Evolutionary conservation across 768 basidiomycete genomes (phyloP), one percentile per base, ranked within the genome.

Genomic region (Termitomyces sp.): DNA sequence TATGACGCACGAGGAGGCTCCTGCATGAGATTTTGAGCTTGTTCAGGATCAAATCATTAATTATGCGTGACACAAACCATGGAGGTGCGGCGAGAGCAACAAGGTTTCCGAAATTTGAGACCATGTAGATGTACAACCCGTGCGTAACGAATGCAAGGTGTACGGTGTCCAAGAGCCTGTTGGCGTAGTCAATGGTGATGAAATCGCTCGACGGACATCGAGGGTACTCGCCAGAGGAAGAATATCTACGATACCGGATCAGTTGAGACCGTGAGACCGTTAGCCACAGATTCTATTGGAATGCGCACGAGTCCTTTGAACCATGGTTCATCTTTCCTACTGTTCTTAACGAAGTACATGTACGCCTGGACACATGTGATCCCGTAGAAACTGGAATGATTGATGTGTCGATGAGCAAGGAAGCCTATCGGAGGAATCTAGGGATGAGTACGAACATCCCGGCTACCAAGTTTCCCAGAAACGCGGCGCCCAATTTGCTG

Each of bases 401-500:
- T 10, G 23, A 27, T 14, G 37, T 14, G 37, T 23, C 3, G 7
- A 17, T 40, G 30, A 39, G 19, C 37, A 42, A 23, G 10, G 30
- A 74, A 32, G 51, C 54, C 79, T 77, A 73, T 66, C 39, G 72
- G 63, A 46, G 74, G 7, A 3, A 45, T 10, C 6, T 2, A 80
- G 14, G 11, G 32, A 16, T 10, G n/a, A 44, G 34, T 19, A 39
- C 41, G 32, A 21, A 51, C 55, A 56, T 51, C 25, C 55, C 55
- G 49, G 55, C 55, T n/a, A 56, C 25, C 19, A 56, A 30, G 41
- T 53, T 53, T 30, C 52, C 52, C 32, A 53, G 55, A 48, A 80
- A 72, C 32, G 76, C 68, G 8, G 79, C 76, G 3, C 79, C 80
- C 0, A 82, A 63, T 7, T 72, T 79, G 53, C 68, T 72, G 45